Evolutionary conservation across 176 grass and related monocot genomes (phyloP).

Genomic region (Dactylis glomerata): DNA sequence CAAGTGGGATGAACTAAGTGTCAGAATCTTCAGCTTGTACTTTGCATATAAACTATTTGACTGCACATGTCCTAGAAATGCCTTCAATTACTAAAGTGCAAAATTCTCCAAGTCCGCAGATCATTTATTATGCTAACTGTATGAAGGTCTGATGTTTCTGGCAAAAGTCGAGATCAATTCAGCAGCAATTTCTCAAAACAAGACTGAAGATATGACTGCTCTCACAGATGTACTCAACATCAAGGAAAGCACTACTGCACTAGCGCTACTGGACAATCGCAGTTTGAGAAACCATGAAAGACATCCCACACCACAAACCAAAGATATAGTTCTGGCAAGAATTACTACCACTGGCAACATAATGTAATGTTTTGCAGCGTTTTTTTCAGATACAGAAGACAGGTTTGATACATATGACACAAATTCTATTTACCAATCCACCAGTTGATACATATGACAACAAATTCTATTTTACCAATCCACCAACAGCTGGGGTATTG

Average conservation of each 20-base stretch:
- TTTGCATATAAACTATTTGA: background rate
- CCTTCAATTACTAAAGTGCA: background rate
- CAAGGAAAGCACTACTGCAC: background rate
- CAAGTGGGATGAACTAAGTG: background rate
- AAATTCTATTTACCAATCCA: background rate
- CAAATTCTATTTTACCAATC: background rate
- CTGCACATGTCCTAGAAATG: background rate
- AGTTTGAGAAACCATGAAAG: background rate
- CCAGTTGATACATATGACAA: background rate
- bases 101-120: background rate
- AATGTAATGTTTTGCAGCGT: background rate
- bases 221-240: constrained; percentile 1
- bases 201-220: background rate
- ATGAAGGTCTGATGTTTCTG: background rate
- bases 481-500: background rate
- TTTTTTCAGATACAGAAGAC: background rate
- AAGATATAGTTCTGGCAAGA: background rate
- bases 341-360: background rate
- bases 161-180: background rate
- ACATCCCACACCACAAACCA: background rate
- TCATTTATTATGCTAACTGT: background rate
- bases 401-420: background rate
- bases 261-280: background rate
- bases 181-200: background rate
- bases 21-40: background rate